Conservation (phyloP, 2,329 filamentous ascomycete genomes). For the Dothideomycetes sp. region DNA sequence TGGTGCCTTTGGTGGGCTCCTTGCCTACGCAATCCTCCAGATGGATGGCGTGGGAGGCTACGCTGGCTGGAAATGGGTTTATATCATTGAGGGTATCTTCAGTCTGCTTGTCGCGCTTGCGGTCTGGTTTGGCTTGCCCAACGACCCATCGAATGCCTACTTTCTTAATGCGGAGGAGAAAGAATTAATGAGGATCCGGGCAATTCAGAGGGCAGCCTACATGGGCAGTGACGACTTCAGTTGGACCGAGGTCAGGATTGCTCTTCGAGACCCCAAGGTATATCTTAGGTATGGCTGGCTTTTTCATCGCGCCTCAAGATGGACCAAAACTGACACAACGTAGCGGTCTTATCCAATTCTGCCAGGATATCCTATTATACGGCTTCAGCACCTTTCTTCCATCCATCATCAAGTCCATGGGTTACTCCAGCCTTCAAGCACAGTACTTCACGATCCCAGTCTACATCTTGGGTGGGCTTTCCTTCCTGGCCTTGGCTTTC, state of each 20-base stretch:
- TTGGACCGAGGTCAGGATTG: conserved; percentile 39
- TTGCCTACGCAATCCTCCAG: conserved; percentile 22
- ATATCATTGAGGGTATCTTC: conserved; percentile 20
- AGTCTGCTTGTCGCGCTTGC: conserved; percentile 15
- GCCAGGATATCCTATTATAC: conserved; percentile 41
- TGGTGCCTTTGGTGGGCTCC: conserved; percentile 29
- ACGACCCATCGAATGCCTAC: conserved; percentile 30
- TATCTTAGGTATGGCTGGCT: conserved; percentile 32
- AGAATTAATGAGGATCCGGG: conserved; percentile 39
- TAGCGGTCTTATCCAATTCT: conserved; percentile 37
- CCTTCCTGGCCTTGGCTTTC: conserved; percentile 35
- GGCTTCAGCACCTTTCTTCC: conserved; percentile 50
- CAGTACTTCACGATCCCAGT: conserved; percentile 47
- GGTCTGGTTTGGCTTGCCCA: conserved; percentile 23
- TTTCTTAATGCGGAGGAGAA: conserved; percentile 37
- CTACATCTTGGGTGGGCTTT: conserved; percentile 39
- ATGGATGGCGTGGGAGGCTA: conserved; percentile 19
- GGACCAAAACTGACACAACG: background rate
- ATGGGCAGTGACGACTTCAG: conserved; percentile 40
- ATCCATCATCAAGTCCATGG: conserved; percentile 42
- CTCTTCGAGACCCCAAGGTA: conserved; percentile 39
- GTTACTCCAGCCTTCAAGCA: conserved; percentile 39
- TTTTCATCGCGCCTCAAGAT: background rate
- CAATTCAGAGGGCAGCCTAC: conserved; percentile 34
- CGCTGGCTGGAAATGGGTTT: conserved; percentile 22